phyloP scores from a whole-genome alignment of 2,329 filamentous ascomycete species.

The Fusarium abutilonis region DNA sequence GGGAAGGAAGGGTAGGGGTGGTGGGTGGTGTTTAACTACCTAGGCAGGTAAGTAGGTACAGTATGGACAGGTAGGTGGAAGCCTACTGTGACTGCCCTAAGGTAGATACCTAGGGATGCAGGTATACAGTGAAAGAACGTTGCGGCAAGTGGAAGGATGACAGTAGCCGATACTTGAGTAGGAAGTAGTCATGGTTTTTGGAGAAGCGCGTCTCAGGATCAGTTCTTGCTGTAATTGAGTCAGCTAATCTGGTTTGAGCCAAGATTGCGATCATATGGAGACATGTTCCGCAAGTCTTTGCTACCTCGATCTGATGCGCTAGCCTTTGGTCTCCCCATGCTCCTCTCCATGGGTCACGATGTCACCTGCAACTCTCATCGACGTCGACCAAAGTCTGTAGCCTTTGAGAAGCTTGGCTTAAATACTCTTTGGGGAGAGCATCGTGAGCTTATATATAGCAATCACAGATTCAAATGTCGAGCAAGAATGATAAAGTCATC shows the following conservation, averaged over 20 bases:
- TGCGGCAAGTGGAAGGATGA: conserved; percentile 19
- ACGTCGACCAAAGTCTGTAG: conserved; percentile 36
- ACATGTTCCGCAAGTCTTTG: conserved; percentile 26
- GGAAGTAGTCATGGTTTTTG: conserved; percentile 24
- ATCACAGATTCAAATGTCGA: not conserved
- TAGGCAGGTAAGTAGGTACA: too few species aligned
- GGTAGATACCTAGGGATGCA: not conserved
- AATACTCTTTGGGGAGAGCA: not conserved
- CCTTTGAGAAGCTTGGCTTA: conserved; percentile 16
- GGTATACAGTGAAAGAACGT: conserved; percentile 26
- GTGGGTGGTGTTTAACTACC: conserved; percentile 32
- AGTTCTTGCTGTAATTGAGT: conserved; percentile 15
- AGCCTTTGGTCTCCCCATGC: conserved; percentile 7
- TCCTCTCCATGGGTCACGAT: conserved; percentile 32
- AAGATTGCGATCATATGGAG: conserved; percentile 28
- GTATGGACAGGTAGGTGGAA: conserved; percentile 16
- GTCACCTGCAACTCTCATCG: conserved; percentile 43
- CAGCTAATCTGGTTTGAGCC: conserved; percentile 7
- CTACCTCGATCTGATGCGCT: conserved; percentile 13
- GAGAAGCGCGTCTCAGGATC: conserved; percentile 16
- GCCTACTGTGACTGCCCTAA: conserved; percentile 25
- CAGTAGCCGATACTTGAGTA: conserved; percentile 14
- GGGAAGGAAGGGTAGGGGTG: conserved; percentile 19
- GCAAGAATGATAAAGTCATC: conserved; percentile 21
- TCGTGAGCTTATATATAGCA: not conserved